Percentiles rank a stretch among this genome's conserved stretches.
phyloP scores from a whole-genome alignment of 106 monocot genomes.

The Dioscorea zingiberensis region DNA sequence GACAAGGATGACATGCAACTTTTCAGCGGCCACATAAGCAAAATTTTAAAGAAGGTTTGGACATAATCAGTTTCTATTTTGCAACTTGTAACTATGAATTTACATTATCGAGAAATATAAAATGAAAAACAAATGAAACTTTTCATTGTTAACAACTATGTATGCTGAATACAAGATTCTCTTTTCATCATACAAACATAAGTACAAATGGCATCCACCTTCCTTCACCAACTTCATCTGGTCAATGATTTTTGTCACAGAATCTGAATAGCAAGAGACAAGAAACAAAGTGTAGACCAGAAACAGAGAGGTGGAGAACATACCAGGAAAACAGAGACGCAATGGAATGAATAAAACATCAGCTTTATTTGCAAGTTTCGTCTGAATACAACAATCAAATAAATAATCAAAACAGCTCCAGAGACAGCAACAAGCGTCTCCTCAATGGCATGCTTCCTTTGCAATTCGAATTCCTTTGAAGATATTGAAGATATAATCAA shows the following conservation, averaged over 20 bases:
- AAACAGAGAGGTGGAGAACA: not conserved
- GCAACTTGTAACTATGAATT: too few relatives aligned
- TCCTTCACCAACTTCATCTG: not conserved
- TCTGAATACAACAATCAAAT: slow-evolving; percentile 12
- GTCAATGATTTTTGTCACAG: not conserved
- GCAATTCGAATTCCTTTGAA: not conserved
- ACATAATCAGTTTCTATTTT: too few relatives aligned
- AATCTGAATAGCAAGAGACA: not conserved
- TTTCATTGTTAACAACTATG: too few relatives aligned
- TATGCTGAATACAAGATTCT: not conserved
- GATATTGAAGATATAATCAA: not conserved
- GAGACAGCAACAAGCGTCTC: not conserved
- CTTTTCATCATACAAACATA: too few relatives aligned
- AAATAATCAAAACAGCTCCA: slow-evolving; percentile 10
- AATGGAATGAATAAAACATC: slow-evolving; percentile 6
- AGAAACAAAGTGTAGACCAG: too few relatives aligned
- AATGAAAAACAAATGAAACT: too few relatives aligned
- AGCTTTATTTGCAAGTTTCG: slow-evolving; percentile 16
- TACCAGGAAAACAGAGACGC: not conserved
- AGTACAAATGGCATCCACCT: too few relatives aligned
- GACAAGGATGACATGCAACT: too few relatives aligned
- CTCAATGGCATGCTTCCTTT: not conserved
- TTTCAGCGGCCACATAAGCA: too few relatives aligned
- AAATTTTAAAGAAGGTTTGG: too few relatives aligned
- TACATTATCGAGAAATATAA: too few relatives aligned